phyloP scores from a whole-genome alignment of 1,284 basidiomycete species.

The Sutorius eximius region DNA sequence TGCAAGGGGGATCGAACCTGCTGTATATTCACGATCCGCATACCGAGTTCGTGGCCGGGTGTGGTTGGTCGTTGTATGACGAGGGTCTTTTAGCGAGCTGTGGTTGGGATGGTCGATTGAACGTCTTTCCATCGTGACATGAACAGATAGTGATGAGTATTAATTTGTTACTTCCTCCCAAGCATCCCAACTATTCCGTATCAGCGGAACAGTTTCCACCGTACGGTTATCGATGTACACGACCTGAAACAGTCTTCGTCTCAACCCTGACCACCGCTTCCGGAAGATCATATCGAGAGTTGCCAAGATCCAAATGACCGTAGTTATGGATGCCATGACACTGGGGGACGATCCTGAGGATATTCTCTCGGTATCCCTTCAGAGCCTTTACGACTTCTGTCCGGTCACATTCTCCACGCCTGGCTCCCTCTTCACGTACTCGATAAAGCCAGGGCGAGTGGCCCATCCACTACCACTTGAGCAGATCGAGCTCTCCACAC shows the following conservation, averaged over 20 bases:
- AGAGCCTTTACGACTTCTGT: conserved; percentile 57
- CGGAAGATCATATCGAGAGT: neutral
- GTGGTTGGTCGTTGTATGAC: conserved; percentile 88
- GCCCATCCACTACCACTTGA: neutral
- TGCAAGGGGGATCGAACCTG: conserved; percentile 54
- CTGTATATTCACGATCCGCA: conserved; percentile 80
- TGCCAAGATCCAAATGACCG: neutral
- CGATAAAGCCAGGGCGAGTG: conserved; percentile 13
- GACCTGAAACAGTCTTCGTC: neutral
- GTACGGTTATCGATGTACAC: too few relatives aligned
- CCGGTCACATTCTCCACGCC: conserved; percentile 60
- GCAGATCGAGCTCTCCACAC: conserved; percentile 47
- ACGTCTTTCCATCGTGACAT: conserved; percentile 64
- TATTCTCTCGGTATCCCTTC: conserved; percentile 59
- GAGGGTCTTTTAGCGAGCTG: conserved; percentile 84
- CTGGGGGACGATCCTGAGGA: conserved; percentile 53
- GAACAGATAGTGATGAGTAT: neutral
- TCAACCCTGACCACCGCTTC: too few relatives aligned
- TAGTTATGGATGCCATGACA: conserved; percentile 6
- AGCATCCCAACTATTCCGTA: neutral
- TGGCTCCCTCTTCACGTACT: conserved; percentile 49
- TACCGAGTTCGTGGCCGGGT: conserved; percentile 93
- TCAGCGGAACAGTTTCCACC: neutral
- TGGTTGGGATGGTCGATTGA: conserved; percentile 86
- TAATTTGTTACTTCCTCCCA: neutral